Percentiles rank a stretch among this genome's conserved stretches.
Evolutionary conservation across 768 basidiomycete genomes (phyloP).

Genomic region (Boletus edulis): DNA sequence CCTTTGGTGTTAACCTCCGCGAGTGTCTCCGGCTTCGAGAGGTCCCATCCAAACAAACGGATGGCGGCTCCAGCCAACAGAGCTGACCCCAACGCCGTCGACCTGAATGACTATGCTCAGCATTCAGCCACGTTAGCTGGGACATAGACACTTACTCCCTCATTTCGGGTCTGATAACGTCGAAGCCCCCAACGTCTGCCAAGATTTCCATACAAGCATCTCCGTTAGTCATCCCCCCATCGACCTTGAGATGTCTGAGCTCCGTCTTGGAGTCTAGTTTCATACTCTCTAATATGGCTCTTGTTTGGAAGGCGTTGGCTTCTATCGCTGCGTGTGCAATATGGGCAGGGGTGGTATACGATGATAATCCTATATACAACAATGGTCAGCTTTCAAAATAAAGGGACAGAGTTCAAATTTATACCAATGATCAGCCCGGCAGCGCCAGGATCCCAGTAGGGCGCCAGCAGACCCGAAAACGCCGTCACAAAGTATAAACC

Average conservation of each 20-base stretch:
- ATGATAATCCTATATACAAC: constrained; percentile 56
- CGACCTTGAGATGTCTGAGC: constrained; percentile 86
- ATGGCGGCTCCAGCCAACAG: constrained; percentile 90
- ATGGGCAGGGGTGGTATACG: constrained; percentile 89
- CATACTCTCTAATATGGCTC: constrained; percentile 95
- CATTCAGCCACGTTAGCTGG: neutral
- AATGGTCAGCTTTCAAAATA: neutral
- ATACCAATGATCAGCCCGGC: constrained; percentile 80
- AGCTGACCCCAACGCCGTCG: constrained; percentile 94
- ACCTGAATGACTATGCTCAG: constrained; percentile 43
- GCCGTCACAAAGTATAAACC: constrained; percentile 97
- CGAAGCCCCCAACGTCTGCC: constrained; percentile 89
- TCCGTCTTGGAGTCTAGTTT: constrained; percentile 80
- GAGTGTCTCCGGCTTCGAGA: constrained; percentile 79
- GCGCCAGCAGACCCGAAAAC: constrained; percentile 93
- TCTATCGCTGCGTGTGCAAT: constrained; percentile 94
- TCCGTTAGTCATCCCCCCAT: constrained; percentile 98
- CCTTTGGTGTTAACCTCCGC: constrained; percentile 85
- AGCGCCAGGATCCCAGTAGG: constrained; percentile 96
- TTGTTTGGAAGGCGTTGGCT: constrained; percentile 94
- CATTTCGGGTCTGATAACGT: constrained; percentile 92
- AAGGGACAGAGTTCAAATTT: constrained; percentile 4
- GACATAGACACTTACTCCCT: constrained; percentile 65
- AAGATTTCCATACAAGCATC: constrained; percentile 85
- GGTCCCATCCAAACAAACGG: constrained; percentile 88